These are phyloP conservation scores for Medicago lupulina DNA, from an alignment of 306 rosid genomes.

Conservation along the genomic window DNA sequence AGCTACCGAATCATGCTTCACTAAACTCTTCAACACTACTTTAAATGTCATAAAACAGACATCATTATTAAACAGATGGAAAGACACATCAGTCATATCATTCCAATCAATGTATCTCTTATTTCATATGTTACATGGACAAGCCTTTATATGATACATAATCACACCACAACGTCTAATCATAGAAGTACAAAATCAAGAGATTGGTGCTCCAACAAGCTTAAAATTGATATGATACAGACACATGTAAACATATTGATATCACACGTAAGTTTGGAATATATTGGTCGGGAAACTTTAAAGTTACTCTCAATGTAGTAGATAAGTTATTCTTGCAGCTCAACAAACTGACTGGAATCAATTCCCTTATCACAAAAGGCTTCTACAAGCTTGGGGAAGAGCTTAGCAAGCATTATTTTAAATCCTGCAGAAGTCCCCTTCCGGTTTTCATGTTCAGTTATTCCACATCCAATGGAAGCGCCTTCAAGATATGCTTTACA, in stretches of 20 bases:
- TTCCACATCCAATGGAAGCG: constrained; percentile 66
- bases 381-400: constrained; percentile 80
- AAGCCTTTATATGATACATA: constrained; percentile 21
- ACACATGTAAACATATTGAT: constrained; percentile 28
- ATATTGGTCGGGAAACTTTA: constrained; percentile 44
- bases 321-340: constrained; percentile 43
- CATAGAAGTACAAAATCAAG: constrained; percentile 16
- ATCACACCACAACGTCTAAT: constrained; percentile 1
- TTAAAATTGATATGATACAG: constrained; percentile 42
- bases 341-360: constrained; percentile 65
- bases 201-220: constrained; percentile 30
- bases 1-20: constrained; percentile 5
- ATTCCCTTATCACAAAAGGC: constrained; percentile 71
- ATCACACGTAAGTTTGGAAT: constrained; percentile 44
- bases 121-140: constrained; percentile 40
- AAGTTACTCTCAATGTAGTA: constrained; percentile 15
- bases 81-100: constrained; percentile 17
- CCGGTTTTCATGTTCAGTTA: constrained; percentile 47
- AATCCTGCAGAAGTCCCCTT: constrained; percentile 84
- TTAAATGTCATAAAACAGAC: constrained; percentile 9
- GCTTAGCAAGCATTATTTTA: constrained; percentile 89
- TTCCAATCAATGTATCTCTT: constrained; percentile 33
- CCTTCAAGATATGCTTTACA: constrained; percentile 84
- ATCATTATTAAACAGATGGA: constrained; percentile 23
- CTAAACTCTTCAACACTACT: constrained; percentile 1